A percentile compares a stretch with the other conserved stretches of the same genome.
Evolutionary conservation across 495 filamentous ascomycete species (phyloP).

Genomic region (Venustampulla echinocandica): DNA sequence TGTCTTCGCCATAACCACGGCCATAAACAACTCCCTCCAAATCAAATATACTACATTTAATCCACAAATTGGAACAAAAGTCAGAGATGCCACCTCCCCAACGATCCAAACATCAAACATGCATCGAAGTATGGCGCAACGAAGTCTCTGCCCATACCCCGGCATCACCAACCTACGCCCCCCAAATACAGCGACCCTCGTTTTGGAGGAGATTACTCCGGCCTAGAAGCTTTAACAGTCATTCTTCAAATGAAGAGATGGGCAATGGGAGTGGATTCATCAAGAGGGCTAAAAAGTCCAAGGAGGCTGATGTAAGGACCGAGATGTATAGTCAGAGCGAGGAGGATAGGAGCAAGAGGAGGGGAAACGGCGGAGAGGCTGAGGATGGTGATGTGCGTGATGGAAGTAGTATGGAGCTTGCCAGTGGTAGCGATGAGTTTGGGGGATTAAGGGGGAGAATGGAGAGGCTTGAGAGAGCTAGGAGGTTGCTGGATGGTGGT

Average conservation of each 20-base stretch:
- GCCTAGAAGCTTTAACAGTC: neutral
- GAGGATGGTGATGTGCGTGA: too few species aligned
- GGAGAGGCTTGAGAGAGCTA: constrained; percentile 14
- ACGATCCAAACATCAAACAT: neutral
- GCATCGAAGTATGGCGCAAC: constrained; percentile 10
- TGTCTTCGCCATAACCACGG: too few species aligned
- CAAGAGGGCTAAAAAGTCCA: neutral
- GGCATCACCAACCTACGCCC: neutral
- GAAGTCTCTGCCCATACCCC: constrained; percentile 5
- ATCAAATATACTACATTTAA: too few species aligned
- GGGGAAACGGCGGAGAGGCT: too few species aligned
- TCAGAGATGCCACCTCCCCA: neutral
- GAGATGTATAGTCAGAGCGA: constrained; percentile 9
- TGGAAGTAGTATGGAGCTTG: constrained; percentile 9
- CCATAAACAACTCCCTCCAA: too few species aligned
- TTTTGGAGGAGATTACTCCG: constrained; percentile 8
- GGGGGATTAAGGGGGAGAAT: constrained; percentile 7
- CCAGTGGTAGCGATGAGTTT: constrained; percentile 10
- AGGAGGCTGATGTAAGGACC: neutral
- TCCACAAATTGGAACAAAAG: too few species aligned
- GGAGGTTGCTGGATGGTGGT: constrained; percentile 8
- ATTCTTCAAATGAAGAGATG: too few species aligned
- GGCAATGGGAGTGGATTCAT: too few species aligned
- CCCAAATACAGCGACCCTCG: neutral
- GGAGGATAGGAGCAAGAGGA: constrained; percentile 1